Percentiles rank a stretch among this genome's conserved stretches.
These are phyloP conservation scores for Calycina marina DNA, from an alignment of 2,329 filamentous ascomycete genomes.

Conservation along the genomic window DNA sequence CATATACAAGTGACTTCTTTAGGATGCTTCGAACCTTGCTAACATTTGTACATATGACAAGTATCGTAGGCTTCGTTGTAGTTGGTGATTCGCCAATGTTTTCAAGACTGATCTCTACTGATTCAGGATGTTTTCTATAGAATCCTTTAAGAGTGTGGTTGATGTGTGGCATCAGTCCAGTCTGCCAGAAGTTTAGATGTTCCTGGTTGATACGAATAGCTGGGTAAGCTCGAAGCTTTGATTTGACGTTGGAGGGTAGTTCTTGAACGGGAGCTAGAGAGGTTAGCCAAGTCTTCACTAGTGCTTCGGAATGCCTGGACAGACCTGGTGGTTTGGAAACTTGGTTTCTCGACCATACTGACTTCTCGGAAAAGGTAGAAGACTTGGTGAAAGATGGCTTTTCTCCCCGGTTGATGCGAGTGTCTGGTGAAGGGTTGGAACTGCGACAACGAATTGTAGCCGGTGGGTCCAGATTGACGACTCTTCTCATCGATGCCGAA, in stretches of 20 bases:
- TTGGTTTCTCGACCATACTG: slow-evolving; percentile 15
- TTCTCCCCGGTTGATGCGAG: slow-evolving; percentile 12
- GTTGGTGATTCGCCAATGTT: slow-evolving; percentile 55
- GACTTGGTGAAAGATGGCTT: slow-evolving; percentile 11
- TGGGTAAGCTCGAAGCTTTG: slow-evolving; percentile 43
- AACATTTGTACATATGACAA: slow-evolving; percentile 65
- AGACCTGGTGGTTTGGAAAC: slow-evolving; percentile 10
- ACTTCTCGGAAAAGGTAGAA: slow-evolving; percentile 7
- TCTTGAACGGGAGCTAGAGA: slow-evolving; percentile 9
- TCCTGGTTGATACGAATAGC: slow-evolving; percentile 43
- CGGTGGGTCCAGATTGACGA: not conserved
- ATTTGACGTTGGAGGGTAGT: slow-evolving; percentile 14
- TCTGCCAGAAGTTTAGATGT: slow-evolving; percentile 58
- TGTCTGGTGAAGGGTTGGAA: slow-evolving; percentile 5
- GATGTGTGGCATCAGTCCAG: slow-evolving; percentile 55
- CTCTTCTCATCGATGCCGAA: slow-evolving; percentile 4
- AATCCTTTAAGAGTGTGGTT: slow-evolving; percentile 57
- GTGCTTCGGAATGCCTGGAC: not conserved
- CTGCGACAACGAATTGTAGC: slow-evolving; percentile 1
- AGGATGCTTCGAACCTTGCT: slow-evolving; percentile 57
- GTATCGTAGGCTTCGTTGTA: slow-evolving; percentile 54
- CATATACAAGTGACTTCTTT: slow-evolving; percentile 55
- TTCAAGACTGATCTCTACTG: slow-evolving; percentile 64
- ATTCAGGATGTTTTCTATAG: slow-evolving; percentile 59
- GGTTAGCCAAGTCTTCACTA: slow-evolving; percentile 6